phyloP scores from a whole-genome alignment of 495 filamentous ascomycete genomes.

The Penicillium coffeae region DNA sequence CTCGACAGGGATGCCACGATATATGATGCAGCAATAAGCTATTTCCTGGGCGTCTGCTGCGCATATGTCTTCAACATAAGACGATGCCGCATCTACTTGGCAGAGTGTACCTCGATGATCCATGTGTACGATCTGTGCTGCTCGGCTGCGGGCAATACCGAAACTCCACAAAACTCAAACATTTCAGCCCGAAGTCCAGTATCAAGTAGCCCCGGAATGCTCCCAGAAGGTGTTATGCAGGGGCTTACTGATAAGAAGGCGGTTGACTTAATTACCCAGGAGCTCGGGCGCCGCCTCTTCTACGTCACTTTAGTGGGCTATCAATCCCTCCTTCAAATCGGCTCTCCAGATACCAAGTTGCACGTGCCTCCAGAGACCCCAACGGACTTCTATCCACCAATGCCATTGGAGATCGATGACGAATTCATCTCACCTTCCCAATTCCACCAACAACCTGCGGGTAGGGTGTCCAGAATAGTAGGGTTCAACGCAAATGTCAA shows the following conservation, averaged over 20 bases:
- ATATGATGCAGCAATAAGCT: constrained; percentile 82
- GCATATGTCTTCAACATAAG: constrained; percentile 66
- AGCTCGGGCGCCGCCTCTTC: constrained; percentile 74
- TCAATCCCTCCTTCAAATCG: constrained; percentile 62
- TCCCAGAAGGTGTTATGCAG: constrained; percentile 15
- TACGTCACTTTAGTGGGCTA: constrained; percentile 70
- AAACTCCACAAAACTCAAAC: constrained; percentile 8
- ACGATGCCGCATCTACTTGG: constrained; percentile 63
- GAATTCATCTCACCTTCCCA: constrained; percentile 63
- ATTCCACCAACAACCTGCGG: constrained; percentile 59
- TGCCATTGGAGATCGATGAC: constrained; percentile 77
- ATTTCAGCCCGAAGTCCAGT: constrained; percentile 22
- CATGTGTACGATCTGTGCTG: constrained; percentile 62
- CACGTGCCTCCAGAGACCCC: constrained; percentile 67
- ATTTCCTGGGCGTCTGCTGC: constrained; percentile 69
- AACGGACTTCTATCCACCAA: constrained; percentile 71
- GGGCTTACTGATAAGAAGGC: constrained; percentile 19
- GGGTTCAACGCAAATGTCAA: constrained; percentile 76
- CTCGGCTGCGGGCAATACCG: constrained; percentile 23
- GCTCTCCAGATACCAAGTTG: constrained; percentile 58
- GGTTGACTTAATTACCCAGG: constrained; percentile 67
- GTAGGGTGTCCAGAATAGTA: constrained; percentile 57
- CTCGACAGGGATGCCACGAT: constrained; percentile 63
- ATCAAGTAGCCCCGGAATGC: constrained; percentile 23
- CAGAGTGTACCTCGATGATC: constrained; percentile 69